These are phyloP conservation scores for Phytopythium montanum DNA, from an alignment of 352 stramenopile species.

Conservation along the genomic window DNA sequence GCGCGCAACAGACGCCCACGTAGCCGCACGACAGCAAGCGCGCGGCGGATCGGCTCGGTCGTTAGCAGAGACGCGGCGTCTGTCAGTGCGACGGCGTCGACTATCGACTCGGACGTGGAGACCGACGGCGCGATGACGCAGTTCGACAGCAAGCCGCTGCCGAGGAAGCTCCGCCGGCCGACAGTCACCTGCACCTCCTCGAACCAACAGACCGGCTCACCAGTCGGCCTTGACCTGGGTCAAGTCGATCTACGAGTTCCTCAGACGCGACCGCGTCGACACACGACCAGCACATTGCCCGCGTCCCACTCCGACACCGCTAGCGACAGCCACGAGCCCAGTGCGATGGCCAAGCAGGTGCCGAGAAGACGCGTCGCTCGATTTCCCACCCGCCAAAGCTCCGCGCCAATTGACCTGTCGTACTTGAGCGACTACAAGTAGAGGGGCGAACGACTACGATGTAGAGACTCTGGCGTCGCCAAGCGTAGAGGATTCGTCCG, in stretches of 20 bases:
- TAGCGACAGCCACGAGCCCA: background rate
- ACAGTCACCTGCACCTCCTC: background rate
- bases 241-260: background rate
- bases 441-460: background rate
- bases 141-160: background rate
- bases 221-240: background rate
- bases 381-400: background rate
- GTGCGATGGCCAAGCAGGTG: background rate
- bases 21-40: background rate
- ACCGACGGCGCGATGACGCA: background rate
- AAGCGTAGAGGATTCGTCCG: background rate
- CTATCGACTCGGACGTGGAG: background rate
- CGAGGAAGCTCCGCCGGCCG: background rate
- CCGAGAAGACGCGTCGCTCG: constrained; percentile 5
- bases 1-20: background rate
- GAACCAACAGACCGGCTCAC: background rate
- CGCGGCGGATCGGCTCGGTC: background rate
- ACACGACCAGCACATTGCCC: background rate
- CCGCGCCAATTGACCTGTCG: constrained; percentile 13
- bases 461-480: background rate
- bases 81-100: background rate
- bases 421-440: constrained; percentile 25
- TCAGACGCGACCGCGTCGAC: background rate
- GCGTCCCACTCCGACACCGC: background rate
- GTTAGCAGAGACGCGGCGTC: background rate